Percentiles rank a stretch among this genome's conserved stretches.
Conservation (phyloP, 148 eudicot genomes). For the Tetragonia tetragonoides region DNA sequence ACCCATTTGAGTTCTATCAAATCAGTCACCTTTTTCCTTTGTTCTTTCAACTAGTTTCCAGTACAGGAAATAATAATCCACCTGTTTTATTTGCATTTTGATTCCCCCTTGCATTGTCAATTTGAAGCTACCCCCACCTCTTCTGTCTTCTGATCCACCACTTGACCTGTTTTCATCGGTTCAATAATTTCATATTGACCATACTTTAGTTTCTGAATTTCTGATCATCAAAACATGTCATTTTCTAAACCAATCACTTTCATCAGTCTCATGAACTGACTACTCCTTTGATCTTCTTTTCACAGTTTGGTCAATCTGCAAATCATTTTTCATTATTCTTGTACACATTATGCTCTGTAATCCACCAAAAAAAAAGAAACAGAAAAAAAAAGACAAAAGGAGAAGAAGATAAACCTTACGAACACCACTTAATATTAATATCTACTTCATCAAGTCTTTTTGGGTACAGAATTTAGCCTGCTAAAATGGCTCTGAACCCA, state of each 20-base stretch:
- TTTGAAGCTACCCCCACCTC: neutral
- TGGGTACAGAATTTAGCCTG: constrained; percentile 8
- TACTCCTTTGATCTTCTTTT: constrained; percentile 20
- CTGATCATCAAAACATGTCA: constrained; percentile 10
- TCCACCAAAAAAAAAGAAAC: constrained; percentile 10
- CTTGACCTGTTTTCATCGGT: constrained; percentile 7
- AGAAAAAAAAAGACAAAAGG: neutral
- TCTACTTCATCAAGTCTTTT: neutral
- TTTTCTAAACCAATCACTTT: neutral
- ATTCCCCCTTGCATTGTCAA: neutral
- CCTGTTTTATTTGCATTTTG: neutral
- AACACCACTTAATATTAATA: neutral
- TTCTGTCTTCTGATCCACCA: neutral
- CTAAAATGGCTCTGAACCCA: neutral
- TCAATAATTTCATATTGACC: constrained; percentile 14
- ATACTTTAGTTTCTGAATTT: constrained; percentile 1
- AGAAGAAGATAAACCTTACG: neutral
- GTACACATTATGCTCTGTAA: neutral
- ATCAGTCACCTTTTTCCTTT: neutral
- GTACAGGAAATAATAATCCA: neutral
- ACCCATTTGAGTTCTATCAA: neutral
- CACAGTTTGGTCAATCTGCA: constrained; percentile 17
- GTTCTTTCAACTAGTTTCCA: constrained; percentile 19
- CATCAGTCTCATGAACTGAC: constrained; percentile 16
- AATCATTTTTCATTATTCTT: constrained; percentile 8